Evolutionary conservation across 257 asterid species (phyloP).

Genomic region (Prunella vulgaris): DNA sequence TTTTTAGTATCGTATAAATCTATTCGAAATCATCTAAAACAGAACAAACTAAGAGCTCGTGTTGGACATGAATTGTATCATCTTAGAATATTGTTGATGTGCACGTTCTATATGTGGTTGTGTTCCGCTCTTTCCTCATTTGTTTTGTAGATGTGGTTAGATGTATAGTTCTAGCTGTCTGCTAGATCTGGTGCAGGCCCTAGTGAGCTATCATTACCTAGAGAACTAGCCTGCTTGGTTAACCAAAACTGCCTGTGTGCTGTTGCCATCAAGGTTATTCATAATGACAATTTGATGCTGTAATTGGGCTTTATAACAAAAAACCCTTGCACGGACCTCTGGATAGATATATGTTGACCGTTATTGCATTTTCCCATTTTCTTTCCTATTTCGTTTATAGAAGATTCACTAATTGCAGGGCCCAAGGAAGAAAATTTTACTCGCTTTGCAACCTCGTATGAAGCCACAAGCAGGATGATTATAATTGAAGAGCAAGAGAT

Average conservation of each 20-base stretch:
- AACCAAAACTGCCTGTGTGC: background rate
- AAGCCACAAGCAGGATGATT: conserved; percentile 40
- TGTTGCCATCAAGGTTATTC: background rate
- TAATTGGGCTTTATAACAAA: too few species aligned
- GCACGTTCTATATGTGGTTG: background rate
- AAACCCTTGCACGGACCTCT: background rate
- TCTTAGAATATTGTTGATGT: background rate
- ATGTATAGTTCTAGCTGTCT: background rate
- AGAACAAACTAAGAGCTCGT: background rate
- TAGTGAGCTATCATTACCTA: conserved; percentile 4
- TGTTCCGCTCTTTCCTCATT: background rate
- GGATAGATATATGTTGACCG: background rate
- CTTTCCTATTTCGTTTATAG: background rate
- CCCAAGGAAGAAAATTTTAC: conserved; percentile 86
- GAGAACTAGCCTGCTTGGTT: background rate
- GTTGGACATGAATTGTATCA: background rate
- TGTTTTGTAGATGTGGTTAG: background rate
- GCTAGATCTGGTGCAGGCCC: background rate
- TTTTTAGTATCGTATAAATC: background rate
- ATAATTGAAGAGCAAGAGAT: conserved; percentile 12
- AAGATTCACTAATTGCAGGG: conserved; percentile 49
- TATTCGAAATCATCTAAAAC: background rate
- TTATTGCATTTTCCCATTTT: background rate
- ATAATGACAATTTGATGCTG: conserved; percentile 1
- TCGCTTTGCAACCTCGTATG: conserved; percentile 50